Evolutionary conservation across 495 filamentous ascomycete species (phyloP).

Genomic region (Hypoxylon trugodes): DNA sequence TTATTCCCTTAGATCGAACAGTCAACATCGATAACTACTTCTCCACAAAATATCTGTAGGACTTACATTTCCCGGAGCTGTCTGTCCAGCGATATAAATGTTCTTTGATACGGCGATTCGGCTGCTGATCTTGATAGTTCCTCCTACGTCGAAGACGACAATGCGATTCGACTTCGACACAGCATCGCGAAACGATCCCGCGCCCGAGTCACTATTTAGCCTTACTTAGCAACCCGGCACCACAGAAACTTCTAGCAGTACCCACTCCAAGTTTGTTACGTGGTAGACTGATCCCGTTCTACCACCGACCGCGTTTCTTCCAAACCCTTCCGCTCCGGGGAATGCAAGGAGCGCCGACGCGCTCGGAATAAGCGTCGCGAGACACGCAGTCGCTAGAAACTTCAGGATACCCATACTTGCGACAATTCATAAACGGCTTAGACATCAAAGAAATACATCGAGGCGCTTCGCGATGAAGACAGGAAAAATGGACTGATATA

Average conservation of each 20-base stretch:
- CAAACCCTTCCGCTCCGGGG: slow-evolving; percentile 53
- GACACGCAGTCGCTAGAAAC: slow-evolving; percentile 2
- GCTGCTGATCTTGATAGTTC: slow-evolving; percentile 46
- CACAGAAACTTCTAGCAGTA: background rate
- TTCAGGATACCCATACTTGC: slow-evolving; percentile 26
- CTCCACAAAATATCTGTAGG: background rate
- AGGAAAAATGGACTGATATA: slow-evolving; percentile 5
- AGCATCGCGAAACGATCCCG: slow-evolving; percentile 53
- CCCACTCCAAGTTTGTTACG: slow-evolving; percentile 50
- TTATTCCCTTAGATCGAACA: slow-evolving; percentile 39
- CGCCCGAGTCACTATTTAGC: slow-evolving; percentile 42
- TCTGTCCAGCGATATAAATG: slow-evolving; percentile 53
- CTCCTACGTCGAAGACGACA: slow-evolving; percentile 52
- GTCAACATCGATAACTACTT: background rate
- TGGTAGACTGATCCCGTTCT: slow-evolving; percentile 47
- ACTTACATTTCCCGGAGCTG: slow-evolving; percentile 44
- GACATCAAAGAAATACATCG: background rate
- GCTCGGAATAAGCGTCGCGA: slow-evolving; percentile 17
- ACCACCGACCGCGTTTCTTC: slow-evolving; percentile 50
- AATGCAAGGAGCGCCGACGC: slow-evolving; percentile 46
- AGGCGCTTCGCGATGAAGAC: background rate
- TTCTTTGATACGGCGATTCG: slow-evolving; percentile 46
- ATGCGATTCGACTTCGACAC: slow-evolving; percentile 49
- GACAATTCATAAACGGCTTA: background rate
- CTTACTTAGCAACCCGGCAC: background rate